Conservation (phyloP, 768 basidiomycete species). For the Russula compacta region DNA sequence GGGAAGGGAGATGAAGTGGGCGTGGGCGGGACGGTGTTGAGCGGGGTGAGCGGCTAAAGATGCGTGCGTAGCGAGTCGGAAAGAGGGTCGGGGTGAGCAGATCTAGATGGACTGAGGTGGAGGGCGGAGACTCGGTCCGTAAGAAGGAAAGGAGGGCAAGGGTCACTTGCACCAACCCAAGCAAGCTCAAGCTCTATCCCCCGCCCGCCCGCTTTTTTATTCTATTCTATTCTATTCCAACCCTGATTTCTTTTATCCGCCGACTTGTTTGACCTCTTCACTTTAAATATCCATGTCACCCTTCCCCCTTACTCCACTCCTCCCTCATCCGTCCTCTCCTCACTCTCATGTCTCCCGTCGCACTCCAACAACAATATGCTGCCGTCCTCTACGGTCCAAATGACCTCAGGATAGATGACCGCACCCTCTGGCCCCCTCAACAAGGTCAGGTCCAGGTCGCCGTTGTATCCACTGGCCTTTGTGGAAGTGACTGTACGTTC, state of each 20-base stretch:
- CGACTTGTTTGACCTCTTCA: slow-evolving; percentile 26
- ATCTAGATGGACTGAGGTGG: slow-evolving; percentile 3
- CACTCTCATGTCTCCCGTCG: slow-evolving; percentile 35
- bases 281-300: slow-evolving; percentile 20
- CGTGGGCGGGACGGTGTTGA: not conserved
- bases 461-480: slow-evolving; percentile 79
- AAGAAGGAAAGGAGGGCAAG: not conserved
- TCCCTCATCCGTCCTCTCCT: slow-evolving; percentile 15
- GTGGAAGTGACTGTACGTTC: slow-evolving; percentile 70
- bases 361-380: slow-evolving; percentile 51
- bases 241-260: slow-evolving; percentile 22
- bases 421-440: slow-evolving; percentile 62
- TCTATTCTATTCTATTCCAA: not conserved
- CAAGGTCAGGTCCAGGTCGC: slow-evolving; percentile 72
- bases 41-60: not conserved
- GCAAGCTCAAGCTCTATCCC: not conserved
- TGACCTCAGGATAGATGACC: slow-evolving; percentile 74
- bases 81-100: not conserved
- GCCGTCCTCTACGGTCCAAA: slow-evolving; percentile 77
- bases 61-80: not conserved
- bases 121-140: slow-evolving; percentile 14
- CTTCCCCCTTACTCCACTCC: slow-evolving; percentile 18
- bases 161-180: not conserved
- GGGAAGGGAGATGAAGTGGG: not conserved
- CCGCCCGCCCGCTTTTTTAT: not conserved